Base-by-base conservation (phyloP, 805 yeast species). In the Pichia kluyveri region DNA sequence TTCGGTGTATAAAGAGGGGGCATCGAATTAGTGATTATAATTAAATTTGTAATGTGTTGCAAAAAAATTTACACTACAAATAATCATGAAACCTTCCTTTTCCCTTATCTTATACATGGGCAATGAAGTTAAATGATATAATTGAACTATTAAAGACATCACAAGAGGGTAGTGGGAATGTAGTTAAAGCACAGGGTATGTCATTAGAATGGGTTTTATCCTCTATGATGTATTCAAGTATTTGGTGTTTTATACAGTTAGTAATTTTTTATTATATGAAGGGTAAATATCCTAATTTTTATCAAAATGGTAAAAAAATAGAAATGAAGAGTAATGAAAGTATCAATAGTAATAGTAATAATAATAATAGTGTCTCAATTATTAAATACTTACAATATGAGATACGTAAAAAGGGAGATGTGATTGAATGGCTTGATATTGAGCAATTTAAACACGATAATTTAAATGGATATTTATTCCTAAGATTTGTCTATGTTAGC, bases 401-500 rank as follows among this genome's bases (percentile, higher is more conserved):
- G 18, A 38, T 17, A 12, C 44, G 44, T 75, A 37, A 42, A 14
- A 39, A 44, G 31, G 34, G 43, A 18, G 42, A 48, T 42, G 37
- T 44, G 14, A 9, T 56, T 12, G 26, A 39, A 14, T 31, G 15
- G 0, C 46, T 77, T 30, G 51, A 58, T 9, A 65, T 77, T 6
- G 67, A 69, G 9, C 65, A 68, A 30, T 81, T 77, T 55, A 58
- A 71, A 28, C 62, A 34, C 4, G 9, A 15, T 3, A 34, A 34
- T 34, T 15, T 34, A 14, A 9, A 34, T 10, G 37, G 37, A 0
- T 86, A 83, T 60, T 81, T 83, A 57, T 82, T 86, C 53, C 56
- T 86, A 3, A 62, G 96, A 44, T 86, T 75, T 55, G 57, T 87
- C 42, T 61, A 68, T 43, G 65, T 82, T 5, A 57, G 84, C 11